Percentiles rank a stretch among this genome's conserved stretches.
Conservation (phyloP, 1,284 basidiomycete species). For the Xerocomus amazonicus region DNA sequence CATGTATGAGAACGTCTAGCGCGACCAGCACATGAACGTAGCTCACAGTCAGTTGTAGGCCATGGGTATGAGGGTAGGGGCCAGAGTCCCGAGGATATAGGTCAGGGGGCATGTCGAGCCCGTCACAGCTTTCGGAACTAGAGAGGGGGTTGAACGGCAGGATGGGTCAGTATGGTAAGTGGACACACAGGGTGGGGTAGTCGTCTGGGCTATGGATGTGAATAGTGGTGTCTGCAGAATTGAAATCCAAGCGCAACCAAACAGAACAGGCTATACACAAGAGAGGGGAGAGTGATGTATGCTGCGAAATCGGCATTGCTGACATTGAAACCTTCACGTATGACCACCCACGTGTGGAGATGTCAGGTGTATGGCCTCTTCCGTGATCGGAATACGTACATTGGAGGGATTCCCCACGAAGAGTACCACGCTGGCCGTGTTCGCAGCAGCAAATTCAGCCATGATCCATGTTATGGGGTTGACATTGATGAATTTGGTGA, state of each 20-base stretch:
- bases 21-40: not conserved
- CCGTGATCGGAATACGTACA: slow-evolving; percentile 33
- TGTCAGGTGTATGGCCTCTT: not conserved
- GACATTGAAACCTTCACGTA: slow-evolving; percentile 61
- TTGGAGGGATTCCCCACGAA: slow-evolving; percentile 79
- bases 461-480: slow-evolving; percentile 48
- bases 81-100: not conserved
- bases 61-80: slow-evolving; percentile 2
- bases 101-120: not conserved
- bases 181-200: slow-evolving; percentile 12
- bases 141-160: slow-evolving; percentile 10
- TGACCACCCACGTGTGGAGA: slow-evolving; percentile 37
- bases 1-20: slow-evolving; percentile 19
- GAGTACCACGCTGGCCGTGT: slow-evolving; percentile 71
- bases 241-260: slow-evolving; percentile 53
- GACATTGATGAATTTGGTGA: slow-evolving; percentile 67
- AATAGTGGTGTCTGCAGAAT: slow-evolving; percentile 32
- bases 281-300: slow-evolving; percentile 67
- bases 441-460: slow-evolving; percentile 66
- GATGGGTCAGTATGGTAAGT: slow-evolving; percentile 2
- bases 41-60: slow-evolving; percentile 7
- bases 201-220: slow-evolving; percentile 13
- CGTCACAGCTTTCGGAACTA: slow-evolving; percentile 12
- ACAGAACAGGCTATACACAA: slow-evolving; percentile 56
- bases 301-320: slow-evolving; percentile 67